These are phyloP conservation scores for Prosopis cineraria DNA, from an alignment of 306 rosid genomes.

Conservation along the genomic window DNA sequence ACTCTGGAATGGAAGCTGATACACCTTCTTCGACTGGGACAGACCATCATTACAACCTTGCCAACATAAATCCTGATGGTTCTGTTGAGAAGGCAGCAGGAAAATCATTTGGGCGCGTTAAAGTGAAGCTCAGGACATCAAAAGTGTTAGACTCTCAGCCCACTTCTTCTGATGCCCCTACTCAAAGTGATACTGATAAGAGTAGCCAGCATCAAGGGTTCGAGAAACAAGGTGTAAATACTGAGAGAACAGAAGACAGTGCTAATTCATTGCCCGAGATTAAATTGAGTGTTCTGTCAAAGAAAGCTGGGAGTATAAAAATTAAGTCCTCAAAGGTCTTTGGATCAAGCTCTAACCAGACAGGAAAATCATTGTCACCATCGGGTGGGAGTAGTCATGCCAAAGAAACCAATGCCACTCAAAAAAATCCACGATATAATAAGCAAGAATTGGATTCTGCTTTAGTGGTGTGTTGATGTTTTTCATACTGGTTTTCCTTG, in stretches of 20 bases:
- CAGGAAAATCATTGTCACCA: conserved; percentile 33
- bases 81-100: conserved; percentile 52
- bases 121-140: conserved; percentile 80
- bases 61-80: conserved; percentile 66
- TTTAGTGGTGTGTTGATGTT: conserved; percentile 53
- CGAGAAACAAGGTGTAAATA: conserved; percentile 50
- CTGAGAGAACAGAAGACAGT: conserved; percentile 76
- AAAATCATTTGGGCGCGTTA: conserved; percentile 76
- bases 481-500: conserved; percentile 25
- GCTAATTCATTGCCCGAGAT: conserved; percentile 64
- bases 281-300: conserved; percentile 42
- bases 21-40: conserved; percentile 85
- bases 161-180: conserved; percentile 70
- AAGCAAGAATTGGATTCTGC: conserved; percentile 78
- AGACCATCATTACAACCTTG: conserved; percentile 65
- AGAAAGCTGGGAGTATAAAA: conserved; percentile 72
- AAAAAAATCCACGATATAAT: conserved; percentile 46
- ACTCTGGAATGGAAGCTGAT: conserved; percentile 75
- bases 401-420: conserved; percentile 50
- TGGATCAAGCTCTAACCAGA: conserved; percentile 55
- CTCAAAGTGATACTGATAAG: conserved; percentile 86
- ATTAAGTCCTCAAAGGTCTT: conserved; percentile 72
- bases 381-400: conserved; percentile 37
- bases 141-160: conserved; percentile 67
- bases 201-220: conserved; percentile 74